These are phyloP conservation scores for Phaeophleospora eucalypticola DNA, from an alignment of 2,329 filamentous ascomycete species.

Conservation along the genomic window DNA sequence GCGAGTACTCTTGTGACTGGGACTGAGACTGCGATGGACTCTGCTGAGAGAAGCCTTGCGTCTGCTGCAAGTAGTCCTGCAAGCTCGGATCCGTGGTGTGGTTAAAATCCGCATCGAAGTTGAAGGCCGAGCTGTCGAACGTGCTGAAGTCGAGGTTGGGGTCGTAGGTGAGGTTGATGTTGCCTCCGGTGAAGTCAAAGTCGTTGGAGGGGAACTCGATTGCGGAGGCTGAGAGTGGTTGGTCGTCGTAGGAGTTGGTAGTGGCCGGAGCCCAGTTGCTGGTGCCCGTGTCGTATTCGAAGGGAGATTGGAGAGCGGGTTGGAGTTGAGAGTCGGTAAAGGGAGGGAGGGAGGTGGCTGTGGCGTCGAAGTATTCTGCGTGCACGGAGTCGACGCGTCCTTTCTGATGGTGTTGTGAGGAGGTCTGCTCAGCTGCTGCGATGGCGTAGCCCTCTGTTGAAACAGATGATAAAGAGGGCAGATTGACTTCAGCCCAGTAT, in stretches of 20 bases:
- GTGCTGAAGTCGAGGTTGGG: slow-evolving; percentile 20
- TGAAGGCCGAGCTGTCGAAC: slow-evolving; percentile 30
- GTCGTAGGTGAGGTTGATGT: slow-evolving; percentile 40
- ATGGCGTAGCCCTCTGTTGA: not conserved
- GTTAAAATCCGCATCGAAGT: slow-evolving; percentile 22
- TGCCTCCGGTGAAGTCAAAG: slow-evolving; percentile 39
- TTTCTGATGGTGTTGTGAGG: slow-evolving; percentile 7
- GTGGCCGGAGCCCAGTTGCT: slow-evolving; percentile 21
- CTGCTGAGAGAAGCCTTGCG: not conserved
- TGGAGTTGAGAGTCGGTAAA: slow-evolving; percentile 5
- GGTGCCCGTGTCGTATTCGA: slow-evolving; percentile 30
- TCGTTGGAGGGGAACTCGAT: slow-evolving; percentile 28
- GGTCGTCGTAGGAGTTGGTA: slow-evolving; percentile 13
- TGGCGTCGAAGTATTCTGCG: slow-evolving; percentile 17
- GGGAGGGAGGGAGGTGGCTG: slow-evolving; percentile 9
- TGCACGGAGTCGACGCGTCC: slow-evolving; percentile 23
- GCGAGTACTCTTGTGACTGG: slow-evolving; percentile 1
- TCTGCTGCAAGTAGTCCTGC: slow-evolving; percentile 18
- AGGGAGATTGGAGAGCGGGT: slow-evolving; percentile 28
- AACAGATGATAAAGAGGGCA: slow-evolving; percentile 17
- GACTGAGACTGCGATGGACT: not conserved
- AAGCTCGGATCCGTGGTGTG: slow-evolving; percentile 23
- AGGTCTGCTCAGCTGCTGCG: not conserved
- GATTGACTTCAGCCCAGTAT: slow-evolving; percentile 26
- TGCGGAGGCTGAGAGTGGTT: slow-evolving; percentile 14